Evolutionary conservation across 1,284 basidiomycete species (phyloP), one percentile per base, ranked within the genome.

Genomic region (Athelia psychrophila): DNA sequence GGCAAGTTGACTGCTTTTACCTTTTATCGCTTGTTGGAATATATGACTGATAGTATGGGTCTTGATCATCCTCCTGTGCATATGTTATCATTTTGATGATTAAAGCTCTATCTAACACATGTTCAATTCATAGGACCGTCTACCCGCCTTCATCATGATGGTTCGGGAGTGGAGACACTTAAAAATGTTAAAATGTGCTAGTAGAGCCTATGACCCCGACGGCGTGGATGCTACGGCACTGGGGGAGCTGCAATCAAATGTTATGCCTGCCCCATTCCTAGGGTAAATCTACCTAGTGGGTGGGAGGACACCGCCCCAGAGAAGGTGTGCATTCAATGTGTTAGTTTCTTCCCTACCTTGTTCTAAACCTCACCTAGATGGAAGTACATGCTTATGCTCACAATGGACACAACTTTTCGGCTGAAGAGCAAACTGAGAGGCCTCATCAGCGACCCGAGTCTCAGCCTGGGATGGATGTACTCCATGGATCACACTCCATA

Each of bases 361-460:
- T n/a, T n/a, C 42, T 2, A n/a, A 27, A 18, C 10, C 13, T 19
- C 44, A 10, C 4, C 33, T n/a, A 58, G 57, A 8, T 61, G 49
- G 44, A 18, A 58, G 1, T 57, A 60, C 49, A 23, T 23, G 44
- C 25, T 59, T 2, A 49, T 59, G 13, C 24, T 65, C 0, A 52
- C 54, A 2, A 45, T 56, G 35, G 62, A 64, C 42, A 58, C 58
- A 2, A 63, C 60, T 42, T 64, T 64, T 53, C 52, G 56, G 19
- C 53, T 52, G 47, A 60, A 59, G 35, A 50, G 47, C 8, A 48
- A 44, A n/a, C 32, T 54, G 12, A 48, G 51, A 9, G 49, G 54
- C 2, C 44, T 42, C 18, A 25, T 54, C 22, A 20, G n/a, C 1
- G 60, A 60, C 42, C 56, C 58, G 2, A 12, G 50, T 3, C 52